Conservation (phyloP, 1,284 basidiomycete genomes). For the Moniliophthora roreri region DNA sequence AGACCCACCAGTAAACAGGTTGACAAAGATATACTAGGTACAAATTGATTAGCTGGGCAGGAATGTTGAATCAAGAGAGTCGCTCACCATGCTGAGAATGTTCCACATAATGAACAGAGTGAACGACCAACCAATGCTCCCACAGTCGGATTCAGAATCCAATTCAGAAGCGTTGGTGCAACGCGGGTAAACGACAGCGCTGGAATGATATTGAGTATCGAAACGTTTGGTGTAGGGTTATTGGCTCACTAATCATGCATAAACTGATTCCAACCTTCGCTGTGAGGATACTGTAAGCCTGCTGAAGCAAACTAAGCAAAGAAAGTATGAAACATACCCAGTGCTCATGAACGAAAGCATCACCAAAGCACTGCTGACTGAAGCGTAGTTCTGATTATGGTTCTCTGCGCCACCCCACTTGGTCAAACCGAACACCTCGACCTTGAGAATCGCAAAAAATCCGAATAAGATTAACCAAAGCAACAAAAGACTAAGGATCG, state of each 20-base stretch:
- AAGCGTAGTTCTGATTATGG: conserved; percentile 79
- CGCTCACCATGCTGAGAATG: conserved; percentile 87
- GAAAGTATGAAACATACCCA: conserved; percentile 57
- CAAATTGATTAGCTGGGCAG: conserved; percentile 11
- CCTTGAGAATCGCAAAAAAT: conserved; percentile 88
- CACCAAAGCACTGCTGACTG: conserved; percentile 79
- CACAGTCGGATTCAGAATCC: conserved; percentile 81
- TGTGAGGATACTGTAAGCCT: conserved; percentile 27
- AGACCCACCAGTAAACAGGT: conserved; percentile 82
- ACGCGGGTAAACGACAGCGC: conserved; percentile 75
- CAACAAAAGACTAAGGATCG: conserved; percentile 83
- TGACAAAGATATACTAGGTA: conserved; percentile 87
- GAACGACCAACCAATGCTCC: conserved; percentile 84
- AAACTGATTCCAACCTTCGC: conserved; percentile 92
- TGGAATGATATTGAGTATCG: conserved; percentile 28
- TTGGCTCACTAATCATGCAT: conserved; percentile 91
- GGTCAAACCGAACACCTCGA: conserved; percentile 93
- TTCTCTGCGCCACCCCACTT: conserved; percentile 81
- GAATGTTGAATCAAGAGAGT: not conserved
- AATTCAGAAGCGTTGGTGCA: conserved; percentile 67
- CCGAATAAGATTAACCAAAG: conserved; percentile 93
- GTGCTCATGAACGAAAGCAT: conserved; percentile 84
- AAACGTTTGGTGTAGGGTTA: conserved; percentile 10
- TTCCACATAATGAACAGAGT: conserved; percentile 96
- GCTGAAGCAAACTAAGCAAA: conserved; percentile 11